Evolutionary conservation across 805 yeast species (phyloP), one percentile per base, ranked within the genome.

Genomic region (Saccharomycopsis sp.): DNA sequence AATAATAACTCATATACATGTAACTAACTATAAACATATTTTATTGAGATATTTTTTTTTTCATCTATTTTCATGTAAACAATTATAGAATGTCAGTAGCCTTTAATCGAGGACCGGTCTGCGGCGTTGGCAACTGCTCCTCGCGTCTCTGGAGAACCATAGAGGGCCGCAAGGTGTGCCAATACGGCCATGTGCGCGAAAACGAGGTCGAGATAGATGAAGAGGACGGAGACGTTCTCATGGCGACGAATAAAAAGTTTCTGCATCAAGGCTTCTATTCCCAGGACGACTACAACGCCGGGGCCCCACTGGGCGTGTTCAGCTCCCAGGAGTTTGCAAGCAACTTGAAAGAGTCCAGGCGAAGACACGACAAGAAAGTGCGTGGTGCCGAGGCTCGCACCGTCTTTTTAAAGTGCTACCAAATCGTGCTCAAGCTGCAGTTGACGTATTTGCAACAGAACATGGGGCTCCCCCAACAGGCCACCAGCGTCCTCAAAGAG

Each of bases 61-160:
- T n/a, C n/a, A n/a, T n/a, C n/a, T n/a, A n/a, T n/a, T n/a, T n/a
- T n/a, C n/a, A n/a, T n/a, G n/a, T n/a, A n/a, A n/a, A n/a, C n/a
- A n/a, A n/a, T n/a, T n/a, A n/a, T n/a, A n/a, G n/a, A n/a, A n/a
- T n/a, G n/a, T n/a, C n/a, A n/a, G n/a, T n/a, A n/a, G n/a, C 12
- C 9, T 25, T 10, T 25, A 25, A 9, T 30, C 65, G 77, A 50
- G 97, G 98, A 2, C 80, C 83, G 4, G 61, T 80, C 4, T 89
- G 98, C 68, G 96, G 96, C 1, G 77, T 78, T 2, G 88, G 82
- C 48, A 89, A 89, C 63, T 89, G 98, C 60, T 75, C 82, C 3
- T 82, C 96, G 1, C 63, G 76, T 29, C 69, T 79, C 38, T 89
- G 85, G 75, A 69, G 80, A 38, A 59, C 73, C 22, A 62, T 75